Evolutionary conservation across 1,284 basidiomycete species (phyloP).

Genomic region (Rhodotorula sp.): DNA sequence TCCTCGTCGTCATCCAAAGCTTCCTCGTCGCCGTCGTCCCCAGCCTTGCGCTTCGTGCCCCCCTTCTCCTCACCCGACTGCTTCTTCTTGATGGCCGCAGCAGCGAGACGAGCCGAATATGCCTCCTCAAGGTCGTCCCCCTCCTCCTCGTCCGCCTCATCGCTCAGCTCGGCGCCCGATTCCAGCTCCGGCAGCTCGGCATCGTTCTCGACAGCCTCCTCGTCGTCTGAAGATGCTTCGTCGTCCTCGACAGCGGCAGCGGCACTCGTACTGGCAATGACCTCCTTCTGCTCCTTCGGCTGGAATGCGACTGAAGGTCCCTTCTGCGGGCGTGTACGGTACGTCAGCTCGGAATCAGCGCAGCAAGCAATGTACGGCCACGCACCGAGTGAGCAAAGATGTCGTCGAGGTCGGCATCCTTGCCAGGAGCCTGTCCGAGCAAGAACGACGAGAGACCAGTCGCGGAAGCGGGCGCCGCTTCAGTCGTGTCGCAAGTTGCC

Average conservation of each 20-base stretch:
- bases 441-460: conserved; percentile 28
- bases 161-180: conserved; percentile 32
- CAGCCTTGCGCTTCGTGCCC: conserved; percentile 32
- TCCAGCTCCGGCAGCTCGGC: conserved; percentile 28
- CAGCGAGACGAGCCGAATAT: conserved; percentile 33
- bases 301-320: conserved; percentile 31
- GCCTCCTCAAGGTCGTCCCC: conserved; percentile 38
- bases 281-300: conserved; percentile 10
- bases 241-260: background rate
- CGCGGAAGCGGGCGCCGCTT: background rate
- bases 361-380: too few species aligned
- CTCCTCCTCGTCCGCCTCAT: conserved; percentile 27
- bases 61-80: conserved; percentile 1
- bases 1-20: conserved; percentile 19
- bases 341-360: too few species aligned
- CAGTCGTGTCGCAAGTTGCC: background rate
- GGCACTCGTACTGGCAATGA: background rate
- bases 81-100: conserved; percentile 23
- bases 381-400: conserved; percentile 38
- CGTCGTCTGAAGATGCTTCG: background rate
- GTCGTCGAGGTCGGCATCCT: conserved; percentile 31
- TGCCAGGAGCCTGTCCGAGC: conserved; percentile 20
- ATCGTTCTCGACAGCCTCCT: conserved; percentile 1
- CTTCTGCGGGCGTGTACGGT: conserved; percentile 2
- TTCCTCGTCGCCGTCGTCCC: conserved; percentile 5